A percentile compares a stretch with the other conserved stretches of the same genome.
Evolutionary conservation across 768 basidiomycete species (phyloP).

Genomic region (Sarcomyxa edulis): DNA sequence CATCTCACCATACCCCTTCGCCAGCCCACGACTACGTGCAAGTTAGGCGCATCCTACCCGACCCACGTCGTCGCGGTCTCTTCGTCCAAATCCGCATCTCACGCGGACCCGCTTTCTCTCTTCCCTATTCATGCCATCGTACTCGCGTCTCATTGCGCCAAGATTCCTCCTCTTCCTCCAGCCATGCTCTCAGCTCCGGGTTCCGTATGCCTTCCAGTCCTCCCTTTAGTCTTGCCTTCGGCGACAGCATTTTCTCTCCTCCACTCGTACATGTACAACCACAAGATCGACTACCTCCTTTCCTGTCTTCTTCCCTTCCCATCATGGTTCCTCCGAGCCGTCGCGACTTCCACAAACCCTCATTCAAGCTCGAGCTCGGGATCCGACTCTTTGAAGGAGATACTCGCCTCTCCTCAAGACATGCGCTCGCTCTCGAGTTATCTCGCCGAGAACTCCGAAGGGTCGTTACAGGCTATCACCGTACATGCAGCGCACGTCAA

Average conservation of each 20-base stretch:
- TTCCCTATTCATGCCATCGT: constrained; percentile 62
- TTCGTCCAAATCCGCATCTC: constrained; percentile 34
- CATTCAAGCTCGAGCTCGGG: constrained; percentile 4
- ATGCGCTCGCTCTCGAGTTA: constrained; percentile 53
- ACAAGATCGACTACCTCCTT: constrained; percentile 55
- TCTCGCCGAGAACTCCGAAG: constrained; percentile 40
- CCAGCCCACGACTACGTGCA: constrained; percentile 58
- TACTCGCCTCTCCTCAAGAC: constrained; percentile 42
- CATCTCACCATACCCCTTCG: constrained; percentile 50
- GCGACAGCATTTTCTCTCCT: constrained; percentile 64
- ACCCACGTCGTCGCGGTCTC: constrained; percentile 56
- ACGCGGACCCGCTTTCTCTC: constrained; percentile 39
- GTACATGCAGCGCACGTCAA: constrained; percentile 64
- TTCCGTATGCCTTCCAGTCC: constrained; percentile 52
- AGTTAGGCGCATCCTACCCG: constrained; percentile 34
- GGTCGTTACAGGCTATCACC: constrained; percentile 39
- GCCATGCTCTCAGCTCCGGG: constrained; percentile 14
- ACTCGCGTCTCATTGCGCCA: constrained; percentile 55
- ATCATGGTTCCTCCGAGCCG: constrained; percentile 33
- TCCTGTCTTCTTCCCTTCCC: constrained; percentile 59
- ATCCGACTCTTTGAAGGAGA: constrained; percentile 23
- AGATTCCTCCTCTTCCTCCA: constrained; percentile 45
- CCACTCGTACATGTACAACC: constrained; percentile 64
- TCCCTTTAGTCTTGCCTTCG: constrained; percentile 67
- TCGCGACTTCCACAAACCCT: constrained; percentile 32